Evolutionary conservation across 306 rosid genomes (phyloP), one percentile per base, ranked within the genome.

Genomic region (Quercus berberidifolia): DNA sequence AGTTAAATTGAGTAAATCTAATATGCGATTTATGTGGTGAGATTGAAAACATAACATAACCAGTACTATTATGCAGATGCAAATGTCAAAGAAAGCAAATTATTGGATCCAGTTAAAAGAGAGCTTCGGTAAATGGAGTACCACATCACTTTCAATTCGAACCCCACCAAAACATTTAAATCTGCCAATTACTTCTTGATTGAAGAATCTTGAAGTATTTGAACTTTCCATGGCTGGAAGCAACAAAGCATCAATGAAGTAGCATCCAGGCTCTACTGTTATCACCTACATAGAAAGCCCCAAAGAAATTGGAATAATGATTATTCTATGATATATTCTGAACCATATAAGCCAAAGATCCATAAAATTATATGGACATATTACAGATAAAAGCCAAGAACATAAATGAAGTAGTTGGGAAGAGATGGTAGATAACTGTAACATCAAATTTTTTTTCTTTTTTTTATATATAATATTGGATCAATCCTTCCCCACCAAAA

Each of bases 231-330:
- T 81, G 60, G 97, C 93, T 4, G 98, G 91, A 78, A 69, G 84
- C 80, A 92, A 83, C 85, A 94, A 78, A 75, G 97, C 93, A 82
- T 94, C 92, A 71, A 92, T 91, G 72, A 94, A 91, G 93, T 94
- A 94, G 92, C 97, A 94, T 75, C 98, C 97, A 63, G 97, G 98
- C 84, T 94, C 97, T 81, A 94, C 98, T 0, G 98, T 92, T 74
- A 94, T 92, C 84, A 92, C 97, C 98, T 94, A 74, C 69, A 85
- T 79, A 74, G 23, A 38, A 30, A 71, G 21, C 26, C 41, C 28
- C 70, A 55, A 33, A 25, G 35, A 80, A 64, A 60, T 19, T 54
- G 51, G 76, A 73, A 68, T 5, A 64, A 59, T 17, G 14, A 67
- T 35, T 31, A 67, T 33, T 9, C 72, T 35, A 18, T 31, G n/a